Conservation (phyloP, 495 filamentous ascomycete genomes). For the Terfezia boudieri region DNA sequence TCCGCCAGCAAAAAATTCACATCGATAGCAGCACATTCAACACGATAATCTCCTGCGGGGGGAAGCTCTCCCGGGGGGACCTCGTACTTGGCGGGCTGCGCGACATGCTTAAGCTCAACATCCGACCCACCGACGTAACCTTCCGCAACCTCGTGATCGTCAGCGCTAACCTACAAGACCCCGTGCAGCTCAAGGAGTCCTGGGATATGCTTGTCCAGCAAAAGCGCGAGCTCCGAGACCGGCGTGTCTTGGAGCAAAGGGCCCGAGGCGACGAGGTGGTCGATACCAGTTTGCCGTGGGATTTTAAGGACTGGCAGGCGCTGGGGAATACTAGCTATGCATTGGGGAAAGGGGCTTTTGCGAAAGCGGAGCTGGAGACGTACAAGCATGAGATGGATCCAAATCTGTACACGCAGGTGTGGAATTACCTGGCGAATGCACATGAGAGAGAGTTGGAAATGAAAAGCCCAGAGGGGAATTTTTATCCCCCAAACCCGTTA, state of each 20-base stretch:
- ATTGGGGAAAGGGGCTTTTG: constrained; percentile 4
- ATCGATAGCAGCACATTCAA: constrained; percentile 20
- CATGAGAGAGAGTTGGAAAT: neutral
- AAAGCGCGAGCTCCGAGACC: no score
- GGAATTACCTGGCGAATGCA: neutral
- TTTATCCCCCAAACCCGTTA: no score
- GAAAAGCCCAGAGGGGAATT: no score
- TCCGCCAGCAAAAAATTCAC: constrained; percentile 7
- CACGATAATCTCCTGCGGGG: constrained; percentile 20
- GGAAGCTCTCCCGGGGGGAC: constrained; percentile 15
- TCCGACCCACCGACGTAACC: constrained; percentile 19
- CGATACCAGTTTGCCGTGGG: constrained; percentile 1
- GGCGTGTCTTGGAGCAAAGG: no score
- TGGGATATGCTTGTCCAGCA: constrained; percentile 8
- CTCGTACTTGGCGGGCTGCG: constrained; percentile 16
- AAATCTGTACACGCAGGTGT: neutral
- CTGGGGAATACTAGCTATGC: constrained; percentile 4
- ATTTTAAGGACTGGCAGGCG: constrained; percentile 8
- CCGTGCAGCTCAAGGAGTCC: constrained; percentile 8
- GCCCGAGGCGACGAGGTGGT: neutral
- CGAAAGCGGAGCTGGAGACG: constrained; percentile 3
- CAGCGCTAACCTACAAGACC: constrained; percentile 18
- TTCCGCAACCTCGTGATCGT: constrained; percentile 18
- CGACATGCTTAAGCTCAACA: constrained; percentile 10
- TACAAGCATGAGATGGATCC: neutral